A percentile compares a stretch with the other conserved stretches of the same genome.
These are phyloP conservation scores for Boletellus deceptivus DNA, from an alignment of 1,284 basidiomycete species.

Conservation along the genomic window DNA sequence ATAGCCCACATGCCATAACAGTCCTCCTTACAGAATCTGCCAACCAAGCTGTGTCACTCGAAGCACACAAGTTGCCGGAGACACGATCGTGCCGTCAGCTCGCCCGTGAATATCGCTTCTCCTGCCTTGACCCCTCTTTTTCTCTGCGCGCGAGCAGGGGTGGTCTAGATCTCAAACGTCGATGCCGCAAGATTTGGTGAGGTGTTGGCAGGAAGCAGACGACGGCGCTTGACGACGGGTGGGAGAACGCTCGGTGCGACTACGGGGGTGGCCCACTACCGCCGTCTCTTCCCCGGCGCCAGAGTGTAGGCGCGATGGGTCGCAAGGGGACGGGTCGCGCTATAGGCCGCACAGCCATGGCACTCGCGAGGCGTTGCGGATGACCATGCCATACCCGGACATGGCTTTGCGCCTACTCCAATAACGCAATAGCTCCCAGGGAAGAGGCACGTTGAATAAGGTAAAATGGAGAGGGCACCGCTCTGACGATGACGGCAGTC, in stretches of 20 bases:
- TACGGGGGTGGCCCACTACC: too few relatives aligned
- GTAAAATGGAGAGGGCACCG: constrained; percentile 12
- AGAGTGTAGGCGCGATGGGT: too few relatives aligned
- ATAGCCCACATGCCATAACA: constrained; percentile 25
- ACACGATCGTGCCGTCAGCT: constrained; percentile 21
- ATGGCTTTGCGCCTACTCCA: constrained; percentile 18
- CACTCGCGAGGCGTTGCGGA: too few relatives aligned
- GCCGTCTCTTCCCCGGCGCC: too few relatives aligned
- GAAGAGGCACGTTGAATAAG: constrained; percentile 11
- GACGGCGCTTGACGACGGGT: constrained; percentile 11
- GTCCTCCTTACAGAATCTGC: constrained; percentile 12
- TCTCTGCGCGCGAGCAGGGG: not conserved
- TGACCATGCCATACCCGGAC: constrained; percentile 11
- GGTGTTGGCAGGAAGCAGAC: not conserved
- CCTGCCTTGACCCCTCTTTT: not conserved
- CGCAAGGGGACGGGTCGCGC: too few relatives aligned
- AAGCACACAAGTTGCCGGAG: constrained; percentile 14
- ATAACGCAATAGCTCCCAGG: not conserved
- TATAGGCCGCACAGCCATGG: too few relatives aligned
- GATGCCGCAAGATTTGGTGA: constrained; percentile 2
- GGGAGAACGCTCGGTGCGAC: constrained; percentile 6
- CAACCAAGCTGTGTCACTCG: constrained; percentile 6
- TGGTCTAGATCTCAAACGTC: too few relatives aligned
- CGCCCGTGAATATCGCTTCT: constrained; percentile 3
- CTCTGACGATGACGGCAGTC: constrained; percentile 23